Base-by-base conservation (phyloP, 2,329 filamentous ascomycete genomes). In the Fonsecaea erecta region DNA sequence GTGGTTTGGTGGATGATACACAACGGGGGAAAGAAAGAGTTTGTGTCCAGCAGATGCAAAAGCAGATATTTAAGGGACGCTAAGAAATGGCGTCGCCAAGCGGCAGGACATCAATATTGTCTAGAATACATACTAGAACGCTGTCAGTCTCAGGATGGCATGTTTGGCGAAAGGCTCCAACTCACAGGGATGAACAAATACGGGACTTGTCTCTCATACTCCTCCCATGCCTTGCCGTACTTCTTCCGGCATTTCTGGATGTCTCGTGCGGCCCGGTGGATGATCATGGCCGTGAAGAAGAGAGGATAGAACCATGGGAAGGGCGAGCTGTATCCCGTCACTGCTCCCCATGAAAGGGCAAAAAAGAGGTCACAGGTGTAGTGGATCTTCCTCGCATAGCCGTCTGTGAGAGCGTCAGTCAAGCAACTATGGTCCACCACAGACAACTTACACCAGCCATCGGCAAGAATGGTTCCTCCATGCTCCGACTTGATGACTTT, bases 281-380 rank as follows among this genome's bases (percentile, higher is more conserved):
- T 82, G 73, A 95, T 94, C 91, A 94, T 94, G 71, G 79, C 79
- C 18, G 83, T 82, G 76, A 96, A 96, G 82, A 96, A 96, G 37
- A 90, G 77, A 0, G 91, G 90, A 75, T 96, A 94, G 78, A 96
- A 95, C 91, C 92, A 96, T 0, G 92, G 92, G 79, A 94, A 93
- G 0, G 91, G 91, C 74, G 88, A 92, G 37, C 82, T 82, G 79
- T 94, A 93, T 11, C 91, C 91, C 2, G 90, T 92, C 71, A 94
- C 88, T n/a, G 93, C 77, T 26, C 88, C 91, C 91, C 91, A 95
- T 68, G 82, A 85, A 61, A 91, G 75, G 6, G 91, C 89, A 74
- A 94, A 94, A 80, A 86, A 93, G 4, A 90, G 77, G 76, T 95
- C 91, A 75, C 90, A 92, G 0, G 89, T 88, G 78, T 95, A 95